Evolutionary conservation across 1,139 yeast species (phyloP).

Genomic region (Yamadazyma blattariae): DNA sequence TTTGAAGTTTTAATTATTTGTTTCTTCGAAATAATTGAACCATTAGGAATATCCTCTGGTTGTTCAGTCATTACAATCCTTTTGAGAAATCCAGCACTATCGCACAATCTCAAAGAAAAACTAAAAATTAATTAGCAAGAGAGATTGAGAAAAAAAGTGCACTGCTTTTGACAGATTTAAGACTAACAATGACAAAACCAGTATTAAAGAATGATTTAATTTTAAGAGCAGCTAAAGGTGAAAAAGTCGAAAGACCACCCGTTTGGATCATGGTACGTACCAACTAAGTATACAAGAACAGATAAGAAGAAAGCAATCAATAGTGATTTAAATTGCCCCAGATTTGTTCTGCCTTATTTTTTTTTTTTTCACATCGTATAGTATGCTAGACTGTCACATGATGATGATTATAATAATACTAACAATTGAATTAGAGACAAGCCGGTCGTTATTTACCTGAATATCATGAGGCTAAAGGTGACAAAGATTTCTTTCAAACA

Average conservation of each 20-base stretch:
- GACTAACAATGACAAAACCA: slow-evolving; percentile 29
- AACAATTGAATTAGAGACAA: slow-evolving; percentile 48
- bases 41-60: slow-evolving; percentile 5
- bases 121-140: slow-evolving; percentile 16
- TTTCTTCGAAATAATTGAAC: slow-evolving; percentile 4
- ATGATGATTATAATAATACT: too few species aligned
- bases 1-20: not conserved
- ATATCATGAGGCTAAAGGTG: slow-evolving; percentile 84
- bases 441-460: slow-evolving; percentile 91
- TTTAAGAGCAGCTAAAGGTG: slow-evolving; percentile 79
- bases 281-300: too few species aligned
- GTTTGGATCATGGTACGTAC: slow-evolving; percentile 87
- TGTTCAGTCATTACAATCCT: slow-evolving; percentile 9
- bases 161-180: too few species aligned
- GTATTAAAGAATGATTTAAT: slow-evolving; percentile 84
- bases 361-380: not conserved
- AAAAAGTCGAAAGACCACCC: slow-evolving; percentile 93
- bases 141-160: too few species aligned
- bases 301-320: too few species aligned
- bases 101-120: not conserved
- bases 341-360: too few species aligned
- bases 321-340: too few species aligned
- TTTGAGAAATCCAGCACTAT: not conserved
- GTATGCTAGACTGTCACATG: too few species aligned
- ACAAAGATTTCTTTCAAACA: slow-evolving; percentile 87